Base-by-base conservation (phyloP, 176 grass and related monocot species). In the Zoysia japonica region DNA sequence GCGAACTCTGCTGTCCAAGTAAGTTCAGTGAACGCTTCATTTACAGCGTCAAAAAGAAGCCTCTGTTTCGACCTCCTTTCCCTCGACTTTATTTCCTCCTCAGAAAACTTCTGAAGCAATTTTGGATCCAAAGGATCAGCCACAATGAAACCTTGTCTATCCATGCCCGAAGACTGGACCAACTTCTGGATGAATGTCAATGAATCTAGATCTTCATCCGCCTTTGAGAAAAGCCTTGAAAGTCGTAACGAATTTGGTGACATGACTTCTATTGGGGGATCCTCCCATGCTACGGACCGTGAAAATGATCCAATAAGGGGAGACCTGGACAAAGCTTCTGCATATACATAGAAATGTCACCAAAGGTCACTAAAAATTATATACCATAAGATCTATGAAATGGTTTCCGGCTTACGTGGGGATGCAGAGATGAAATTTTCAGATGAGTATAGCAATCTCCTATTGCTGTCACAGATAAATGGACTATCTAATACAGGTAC, bases 311-410 rank as follows among this genome's bases (percentile, higher is more conserved):
- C 88, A 1, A 97, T 97, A 60, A 85, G 87, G 0, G 89, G 77
- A 81, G 90, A 97, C 60, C 95, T 90, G 1, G 89, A 97, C 37
- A 97, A 47, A 49, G 87, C 75, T 87, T 97, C 95, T 97, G 92
- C 78, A 82, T 5, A 44, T 35, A 86, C 42, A 88, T 54, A 75
- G n/a, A 67, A 14, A 67, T 63, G 80, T 9, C 28, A 89, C 9
- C 75, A 5, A 45, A 70, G 57, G 40, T 60, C 12, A 67, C 38
- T 12, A 14, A 39, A 15, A 41, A 35, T 10, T 57, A 57, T 9
- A 57, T 37, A 52, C 63, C 42, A 46, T 35, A 36, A 81, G 20
- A 61, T 70, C 46, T 51, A 28, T 28, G 28, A 28, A 28, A 28
- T 28, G 28, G 28, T 28, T 67, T 50, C 15, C 74, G 79, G 79